phyloP scores from a whole-genome alignment of 345 rosid genomes.

The Atalantia buxifolia region DNA sequence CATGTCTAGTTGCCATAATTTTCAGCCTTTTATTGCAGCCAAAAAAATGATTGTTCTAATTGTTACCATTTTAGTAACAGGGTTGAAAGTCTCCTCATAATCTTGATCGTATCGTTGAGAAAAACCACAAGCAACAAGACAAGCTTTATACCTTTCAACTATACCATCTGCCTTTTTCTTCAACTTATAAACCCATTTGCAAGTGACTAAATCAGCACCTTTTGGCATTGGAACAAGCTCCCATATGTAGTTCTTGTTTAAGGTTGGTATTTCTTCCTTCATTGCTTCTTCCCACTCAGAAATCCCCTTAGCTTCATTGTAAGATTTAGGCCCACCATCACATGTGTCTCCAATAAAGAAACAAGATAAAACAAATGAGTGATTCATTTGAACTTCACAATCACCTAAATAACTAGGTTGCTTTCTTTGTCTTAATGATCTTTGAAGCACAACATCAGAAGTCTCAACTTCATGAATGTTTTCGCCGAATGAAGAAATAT shows the following conservation, averaged over 20 bases:
- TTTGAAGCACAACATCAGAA: too few species aligned
- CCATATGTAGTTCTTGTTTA: neutral
- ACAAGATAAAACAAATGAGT: neutral
- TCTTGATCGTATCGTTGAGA: neutral
- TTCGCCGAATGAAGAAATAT: too few species aligned
- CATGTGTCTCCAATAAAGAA: neutral
- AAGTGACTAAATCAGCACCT: neutral
- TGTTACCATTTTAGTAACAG: neutral
- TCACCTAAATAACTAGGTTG: too few species aligned
- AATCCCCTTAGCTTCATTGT: neutral
- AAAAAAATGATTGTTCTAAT: neutral
- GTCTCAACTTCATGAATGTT: too few species aligned
- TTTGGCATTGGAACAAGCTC: neutral
- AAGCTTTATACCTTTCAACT: neutral
- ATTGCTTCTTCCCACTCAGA: neutral
- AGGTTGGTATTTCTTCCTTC: neutral
- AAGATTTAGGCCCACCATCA: neutral
- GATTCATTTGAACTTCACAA: too few species aligned
- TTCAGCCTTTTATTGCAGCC: neutral
- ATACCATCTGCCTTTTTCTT: neutral
- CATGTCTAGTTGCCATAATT: neutral
- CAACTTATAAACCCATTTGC: too few species aligned
- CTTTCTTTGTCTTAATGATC: too few species aligned
- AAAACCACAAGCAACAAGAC: neutral
- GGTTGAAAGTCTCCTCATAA: too few species aligned